A percentile compares a stretch with the other conserved stretches of the same genome.
Evolutionary conservation across 768 basidiomycete genomes (phyloP).

Genomic region (Suillus decipiens): DNA sequence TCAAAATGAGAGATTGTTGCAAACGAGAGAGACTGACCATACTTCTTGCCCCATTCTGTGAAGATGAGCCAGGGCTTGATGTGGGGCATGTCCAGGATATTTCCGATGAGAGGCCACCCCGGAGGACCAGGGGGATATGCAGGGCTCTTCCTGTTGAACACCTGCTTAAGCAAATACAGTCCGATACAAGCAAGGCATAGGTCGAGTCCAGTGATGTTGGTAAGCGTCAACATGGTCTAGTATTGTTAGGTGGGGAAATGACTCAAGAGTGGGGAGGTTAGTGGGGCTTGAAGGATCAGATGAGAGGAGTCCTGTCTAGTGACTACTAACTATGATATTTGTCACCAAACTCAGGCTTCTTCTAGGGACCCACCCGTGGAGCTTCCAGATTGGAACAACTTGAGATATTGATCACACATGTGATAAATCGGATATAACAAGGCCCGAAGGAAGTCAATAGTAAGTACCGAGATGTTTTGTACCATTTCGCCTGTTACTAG

Average conservation of each 20-base stretch:
- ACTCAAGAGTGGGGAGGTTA: not conserved
- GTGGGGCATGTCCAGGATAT: conserved; percentile 51
- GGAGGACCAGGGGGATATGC: conserved; percentile 49
- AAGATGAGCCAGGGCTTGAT: conserved; percentile 47
- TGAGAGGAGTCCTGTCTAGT: not conserved
- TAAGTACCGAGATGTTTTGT: too few relatives aligned
- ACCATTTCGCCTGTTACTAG: too few relatives aligned
- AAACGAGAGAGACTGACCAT: conserved; percentile 30
- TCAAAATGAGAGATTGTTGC: not conserved
- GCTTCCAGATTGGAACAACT: too few relatives aligned
- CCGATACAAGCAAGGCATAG: conserved; percentile 32
- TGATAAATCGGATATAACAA: too few relatives aligned
- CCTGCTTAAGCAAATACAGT: conserved; percentile 28
- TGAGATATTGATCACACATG: too few relatives aligned
- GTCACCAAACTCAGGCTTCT: not conserved
- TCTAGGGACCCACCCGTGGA: too few relatives aligned
- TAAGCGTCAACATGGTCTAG: conserved; percentile 18
- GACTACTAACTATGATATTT: too few relatives aligned
- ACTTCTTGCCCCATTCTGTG: conserved; percentile 46
- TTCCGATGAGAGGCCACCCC: conserved; percentile 46
- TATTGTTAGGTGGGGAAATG: not conserved
- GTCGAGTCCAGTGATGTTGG: conserved; percentile 31
- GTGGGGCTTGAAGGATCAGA: not conserved
- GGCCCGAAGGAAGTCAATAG: too few relatives aligned
- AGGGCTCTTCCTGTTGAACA: conserved; percentile 21